A percentile compares a stretch with the other conserved stretches of the same genome.
Conservation (phyloP, 495 filamentous ascomycete species). For the Lophiotrema nucula region DNA sequence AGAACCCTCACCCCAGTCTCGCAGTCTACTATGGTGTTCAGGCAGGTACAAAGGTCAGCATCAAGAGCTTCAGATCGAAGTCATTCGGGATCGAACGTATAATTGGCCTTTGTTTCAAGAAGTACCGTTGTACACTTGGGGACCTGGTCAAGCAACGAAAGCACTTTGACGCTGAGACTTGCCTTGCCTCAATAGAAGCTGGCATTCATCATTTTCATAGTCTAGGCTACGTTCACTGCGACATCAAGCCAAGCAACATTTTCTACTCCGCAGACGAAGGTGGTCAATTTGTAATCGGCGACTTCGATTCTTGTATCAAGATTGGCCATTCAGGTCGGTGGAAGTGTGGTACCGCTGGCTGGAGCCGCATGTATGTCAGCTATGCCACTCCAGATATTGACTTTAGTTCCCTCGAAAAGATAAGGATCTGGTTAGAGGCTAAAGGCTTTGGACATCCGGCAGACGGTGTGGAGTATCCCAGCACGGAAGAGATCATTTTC, state of each 20-base stretch:
- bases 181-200: neutral
- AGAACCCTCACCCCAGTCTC: slow-evolving; percentile 3
- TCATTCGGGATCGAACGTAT: neutral
- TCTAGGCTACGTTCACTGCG: slow-evolving; percentile 5
- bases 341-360: neutral
- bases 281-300: neutral
- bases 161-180: neutral
- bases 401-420: neutral
- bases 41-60: neutral
- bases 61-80: neutral
- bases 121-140: neutral
- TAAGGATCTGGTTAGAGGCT: neutral
- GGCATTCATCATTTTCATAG: neutral
- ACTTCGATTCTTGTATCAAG: neutral
- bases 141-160: neutral
- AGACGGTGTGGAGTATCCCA: neutral
- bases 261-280: neutral
- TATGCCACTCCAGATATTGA: neutral
- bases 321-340: neutral
- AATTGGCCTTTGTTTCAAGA: neutral
- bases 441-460: neutral
- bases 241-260: slow-evolving; percentile 10
- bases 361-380: neutral
- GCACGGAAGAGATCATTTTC: neutral
- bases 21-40: neutral